Evolutionary conservation across 768 basidiomycete genomes (phyloP).

Genomic region (Lentinula aciculospora): DNA sequence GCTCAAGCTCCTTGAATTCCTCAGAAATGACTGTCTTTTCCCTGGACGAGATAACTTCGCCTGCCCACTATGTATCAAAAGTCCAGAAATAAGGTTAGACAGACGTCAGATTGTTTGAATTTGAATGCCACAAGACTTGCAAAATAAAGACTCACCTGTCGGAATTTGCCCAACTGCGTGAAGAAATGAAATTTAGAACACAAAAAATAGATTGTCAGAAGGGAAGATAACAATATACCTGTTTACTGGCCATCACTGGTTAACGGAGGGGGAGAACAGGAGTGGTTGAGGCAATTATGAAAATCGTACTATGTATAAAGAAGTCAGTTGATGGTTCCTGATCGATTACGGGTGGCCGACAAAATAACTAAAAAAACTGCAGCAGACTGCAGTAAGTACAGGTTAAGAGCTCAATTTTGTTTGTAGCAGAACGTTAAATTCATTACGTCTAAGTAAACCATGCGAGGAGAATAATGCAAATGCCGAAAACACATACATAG

Average conservation of each 20-base stretch:
- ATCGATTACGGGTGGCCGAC: background rate
- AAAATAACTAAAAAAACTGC: too few relatives aligned
- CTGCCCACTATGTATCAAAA: conserved; percentile 63
- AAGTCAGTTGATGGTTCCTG: background rate
- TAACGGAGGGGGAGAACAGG: conserved; percentile 25
- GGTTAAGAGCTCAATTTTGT: too few relatives aligned
- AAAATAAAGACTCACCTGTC: conserved; percentile 47
- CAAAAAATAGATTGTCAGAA: background rate
- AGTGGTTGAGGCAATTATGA: conserved; percentile 27
- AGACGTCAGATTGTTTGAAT: conserved; percentile 4
- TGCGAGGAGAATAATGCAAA: background rate
- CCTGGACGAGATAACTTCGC: conserved; percentile 79
- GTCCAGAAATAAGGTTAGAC: conserved; percentile 21
- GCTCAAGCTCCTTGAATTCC: conserved; percentile 77
- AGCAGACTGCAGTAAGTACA: too few relatives aligned
- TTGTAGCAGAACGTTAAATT: background rate
- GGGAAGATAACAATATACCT: conserved; percentile 35
- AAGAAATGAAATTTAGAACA: background rate
- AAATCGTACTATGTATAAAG: background rate
- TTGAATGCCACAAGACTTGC: background rate
- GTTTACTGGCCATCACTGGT: conserved; percentile 67
- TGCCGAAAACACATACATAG: background rate
- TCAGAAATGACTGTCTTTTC: conserved; percentile 77
- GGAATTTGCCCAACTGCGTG: conserved; percentile 68
- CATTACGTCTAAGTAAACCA: background rate